Conservation (phyloP, 2,329 filamentous ascomycete species). For the Fusarium guadeloupense region DNA sequence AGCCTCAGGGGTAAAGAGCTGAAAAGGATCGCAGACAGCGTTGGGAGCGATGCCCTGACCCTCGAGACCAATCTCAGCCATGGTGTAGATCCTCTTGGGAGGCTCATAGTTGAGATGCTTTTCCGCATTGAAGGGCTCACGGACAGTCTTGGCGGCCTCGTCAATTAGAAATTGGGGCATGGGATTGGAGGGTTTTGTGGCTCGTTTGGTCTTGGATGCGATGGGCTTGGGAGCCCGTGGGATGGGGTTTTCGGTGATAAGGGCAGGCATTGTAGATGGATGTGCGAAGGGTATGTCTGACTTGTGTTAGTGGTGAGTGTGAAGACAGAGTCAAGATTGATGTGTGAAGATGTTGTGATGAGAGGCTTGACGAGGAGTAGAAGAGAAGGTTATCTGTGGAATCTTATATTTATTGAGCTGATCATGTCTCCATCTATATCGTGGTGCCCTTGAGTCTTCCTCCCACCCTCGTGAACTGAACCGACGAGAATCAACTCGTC, state of each 20-base stretch:
- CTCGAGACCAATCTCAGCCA: conserved; percentile 69
- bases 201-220: conserved; percentile 21
- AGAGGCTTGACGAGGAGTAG: neutral
- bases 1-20: conserved; percentile 69
- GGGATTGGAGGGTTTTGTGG: conserved; percentile 7
- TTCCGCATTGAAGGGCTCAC: conserved; percentile 57
- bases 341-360: neutral
- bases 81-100: conserved; percentile 62
- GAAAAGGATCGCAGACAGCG: conserved; percentile 72
- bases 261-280: conserved; percentile 1
- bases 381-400: neutral
- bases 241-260: neutral
- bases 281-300: no score
- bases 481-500: neutral
- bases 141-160: conserved; percentile 2
- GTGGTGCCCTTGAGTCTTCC: neutral
- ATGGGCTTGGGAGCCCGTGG: conserved; percentile 13
- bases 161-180: conserved; percentile 17
- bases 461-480: neutral
- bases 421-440: neutral
- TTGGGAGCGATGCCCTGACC: conserved; percentile 67
- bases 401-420: neutral
- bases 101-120: conserved; percentile 65
- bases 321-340: no score
- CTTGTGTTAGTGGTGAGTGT: no score